phyloP scores from a whole-genome alignment of 345 rosid genomes.

The Geranium rotundifolium region DNA sequence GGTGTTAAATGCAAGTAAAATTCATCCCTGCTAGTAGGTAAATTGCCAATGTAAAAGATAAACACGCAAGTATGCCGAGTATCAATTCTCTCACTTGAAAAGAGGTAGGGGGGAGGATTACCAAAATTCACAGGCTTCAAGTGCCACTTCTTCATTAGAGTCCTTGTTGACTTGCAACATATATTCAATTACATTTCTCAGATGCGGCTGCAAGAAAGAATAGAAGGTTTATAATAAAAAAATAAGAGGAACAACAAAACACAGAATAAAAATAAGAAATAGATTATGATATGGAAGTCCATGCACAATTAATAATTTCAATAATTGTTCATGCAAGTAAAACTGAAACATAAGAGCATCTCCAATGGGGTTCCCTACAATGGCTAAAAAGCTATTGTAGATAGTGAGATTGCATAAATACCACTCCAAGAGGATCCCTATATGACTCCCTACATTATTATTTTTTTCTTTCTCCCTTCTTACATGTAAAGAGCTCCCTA shows the following conservation, averaged over 20 bases:
- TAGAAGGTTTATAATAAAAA: not conserved
- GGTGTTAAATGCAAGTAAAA: not conserved
- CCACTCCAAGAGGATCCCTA: too few species aligned
- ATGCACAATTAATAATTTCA: not conserved
- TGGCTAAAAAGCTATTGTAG: too few species aligned
- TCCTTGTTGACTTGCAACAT: slow-evolving; percentile 93
- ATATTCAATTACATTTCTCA: slow-evolving; percentile 68
- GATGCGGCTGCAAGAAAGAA: slow-evolving; percentile 48
- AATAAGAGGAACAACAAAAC: not conserved
- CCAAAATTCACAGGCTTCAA: slow-evolving; percentile 99
- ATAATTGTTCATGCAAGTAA: too few species aligned
- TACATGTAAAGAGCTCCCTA: too few species aligned
- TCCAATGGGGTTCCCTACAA: too few species aligned
- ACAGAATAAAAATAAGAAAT: not conserved
- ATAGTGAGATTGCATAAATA: too few species aligned
- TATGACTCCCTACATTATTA: too few species aligned
- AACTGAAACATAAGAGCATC: not conserved
- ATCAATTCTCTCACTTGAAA: not conserved
- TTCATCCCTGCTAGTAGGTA: not conserved
- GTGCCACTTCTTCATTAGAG: slow-evolving; percentile 82
- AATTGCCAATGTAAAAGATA: not conserved
- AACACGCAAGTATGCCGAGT: not conserved
- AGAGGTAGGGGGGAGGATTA: slow-evolving; percentile 14
- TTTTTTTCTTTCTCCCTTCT: too few species aligned
- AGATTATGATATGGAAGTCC: not conserved